Conservation (phyloP, 108 stramenopile genomes). For the Fragilaria crotonensis region DNA sequence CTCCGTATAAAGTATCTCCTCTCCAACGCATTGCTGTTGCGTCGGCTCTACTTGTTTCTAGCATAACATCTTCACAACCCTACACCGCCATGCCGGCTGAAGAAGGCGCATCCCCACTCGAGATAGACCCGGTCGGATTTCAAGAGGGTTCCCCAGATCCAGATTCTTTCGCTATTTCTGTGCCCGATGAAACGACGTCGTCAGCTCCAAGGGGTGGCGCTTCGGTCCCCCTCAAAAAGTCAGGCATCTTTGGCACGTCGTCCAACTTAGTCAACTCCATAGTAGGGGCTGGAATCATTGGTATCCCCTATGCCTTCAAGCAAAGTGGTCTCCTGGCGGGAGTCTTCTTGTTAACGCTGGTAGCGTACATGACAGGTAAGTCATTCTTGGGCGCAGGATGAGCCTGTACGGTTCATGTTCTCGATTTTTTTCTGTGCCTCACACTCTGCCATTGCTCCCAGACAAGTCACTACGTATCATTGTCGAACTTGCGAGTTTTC, state of each 20-base stretch:
- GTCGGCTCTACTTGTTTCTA: no score
- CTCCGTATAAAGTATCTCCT: no score
- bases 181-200: no score
- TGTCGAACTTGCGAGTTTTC: constrained; percentile 64
- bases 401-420: neutral
- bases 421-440: neutral
- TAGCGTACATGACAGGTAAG: constrained; percentile 49
- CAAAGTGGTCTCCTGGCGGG: constrained; percentile 60
- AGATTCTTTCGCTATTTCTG: no score
- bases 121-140: no score
- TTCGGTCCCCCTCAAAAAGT: constrained; percentile 54
- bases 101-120: no score
- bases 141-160: no score
- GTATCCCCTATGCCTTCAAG: constrained; percentile 71
- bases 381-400: neutral
- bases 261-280: constrained; percentile 78
- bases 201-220: no score
- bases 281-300: constrained; percentile 84
- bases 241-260: constrained; percentile 49
- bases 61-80: no score
- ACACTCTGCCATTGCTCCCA: neutral
- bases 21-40: no score
- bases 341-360: constrained; percentile 41
- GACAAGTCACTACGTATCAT: constrained; percentile 64
- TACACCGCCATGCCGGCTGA: no score